phyloP scores from a whole-genome alignment of 169 alveolate genomes.

The Eimeria zaria region DNA sequence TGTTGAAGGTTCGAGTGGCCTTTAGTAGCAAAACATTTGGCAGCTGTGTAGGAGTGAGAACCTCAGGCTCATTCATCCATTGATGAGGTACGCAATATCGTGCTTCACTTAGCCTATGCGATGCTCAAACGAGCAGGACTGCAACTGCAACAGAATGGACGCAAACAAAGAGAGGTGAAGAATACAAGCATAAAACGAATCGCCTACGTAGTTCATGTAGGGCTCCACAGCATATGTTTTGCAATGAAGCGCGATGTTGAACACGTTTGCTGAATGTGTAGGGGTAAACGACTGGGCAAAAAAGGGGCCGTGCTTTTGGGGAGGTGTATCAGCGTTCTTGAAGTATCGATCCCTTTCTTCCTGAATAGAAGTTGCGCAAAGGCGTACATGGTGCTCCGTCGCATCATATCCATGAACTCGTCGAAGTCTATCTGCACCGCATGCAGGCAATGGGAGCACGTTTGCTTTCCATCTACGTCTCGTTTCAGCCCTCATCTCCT shows the following conservation, averaged over 20 bases:
- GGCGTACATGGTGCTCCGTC: slow-evolving; percentile 54
- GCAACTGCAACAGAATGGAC: slow-evolving; percentile 9
- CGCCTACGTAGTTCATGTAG: too few species aligned
- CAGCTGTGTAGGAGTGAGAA: neutral
- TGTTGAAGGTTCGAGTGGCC: neutral
- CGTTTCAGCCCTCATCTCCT: neutral
- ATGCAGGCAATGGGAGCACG: slow-evolving; percentile 7
- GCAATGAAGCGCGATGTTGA: neutral
- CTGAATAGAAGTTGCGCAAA: too few species aligned
- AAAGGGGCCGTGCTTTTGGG: neutral
- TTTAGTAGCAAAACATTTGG: neutral
- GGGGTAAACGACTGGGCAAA: neutral
- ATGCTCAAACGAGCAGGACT: slow-evolving; percentile 35
- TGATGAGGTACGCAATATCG: neutral
- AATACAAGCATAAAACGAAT: too few species aligned
- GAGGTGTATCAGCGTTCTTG: neutral
- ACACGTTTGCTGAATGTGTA: neutral
- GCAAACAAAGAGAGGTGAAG: neutral
- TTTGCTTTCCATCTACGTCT: neutral
- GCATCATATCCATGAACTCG: slow-evolving; percentile 86
- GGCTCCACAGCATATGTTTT: neutral
- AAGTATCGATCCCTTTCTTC: neutral
- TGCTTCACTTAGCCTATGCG: slow-evolving; percentile 29
- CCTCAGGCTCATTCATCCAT: neutral
- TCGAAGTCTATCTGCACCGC: slow-evolving; percentile 84